Evolutionary conservation across 2,329 filamentous ascomycete genomes (phyloP).

Genomic region (Macrophomina pseudophaseolina): DNA sequence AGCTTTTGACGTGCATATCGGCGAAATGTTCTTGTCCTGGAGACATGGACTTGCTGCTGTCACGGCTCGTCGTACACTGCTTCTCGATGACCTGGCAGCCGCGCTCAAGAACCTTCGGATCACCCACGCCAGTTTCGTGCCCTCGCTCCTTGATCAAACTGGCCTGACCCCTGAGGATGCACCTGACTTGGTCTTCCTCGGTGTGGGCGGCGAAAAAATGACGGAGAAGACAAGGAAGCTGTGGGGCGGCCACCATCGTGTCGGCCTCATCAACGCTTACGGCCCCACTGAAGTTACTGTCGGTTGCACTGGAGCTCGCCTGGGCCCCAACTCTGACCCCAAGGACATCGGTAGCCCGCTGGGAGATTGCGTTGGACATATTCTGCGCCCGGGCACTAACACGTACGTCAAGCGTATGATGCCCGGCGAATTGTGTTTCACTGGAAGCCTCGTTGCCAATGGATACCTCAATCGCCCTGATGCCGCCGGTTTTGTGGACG

Average conservation of each 20-base stretch:
- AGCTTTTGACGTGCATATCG: constrained; percentile 37
- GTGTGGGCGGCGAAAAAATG: constrained; percentile 45
- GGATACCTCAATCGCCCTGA: constrained; percentile 35
- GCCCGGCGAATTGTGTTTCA: constrained; percentile 31
- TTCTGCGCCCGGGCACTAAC: constrained; percentile 38
- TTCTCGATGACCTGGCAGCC: constrained; percentile 20
- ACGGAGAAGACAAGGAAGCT: constrained; percentile 40
- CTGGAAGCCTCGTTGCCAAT: constrained; percentile 29
- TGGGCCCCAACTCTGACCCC: constrained; percentile 28
- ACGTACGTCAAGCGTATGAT: constrained; percentile 57
- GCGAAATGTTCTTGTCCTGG: constrained; percentile 25
- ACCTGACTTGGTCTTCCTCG: constrained; percentile 37
- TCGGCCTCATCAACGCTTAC: constrained; percentile 32
- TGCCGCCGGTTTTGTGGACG: constrained; percentile 33
- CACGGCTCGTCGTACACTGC: constrained; percentile 18
- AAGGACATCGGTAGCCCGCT: constrained; percentile 31
- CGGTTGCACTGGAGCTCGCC: constrained; percentile 32
- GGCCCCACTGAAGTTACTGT: constrained; percentile 42
- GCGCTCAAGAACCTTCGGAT: constrained; percentile 34
- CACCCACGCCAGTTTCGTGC: constrained; percentile 38
- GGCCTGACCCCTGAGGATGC: constrained; percentile 30
- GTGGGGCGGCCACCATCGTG: constrained; percentile 33
- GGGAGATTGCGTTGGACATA: constrained; percentile 35
- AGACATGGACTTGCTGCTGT: constrained; percentile 20
- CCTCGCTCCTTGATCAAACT: constrained; percentile 27